Base-by-base conservation (phyloP, 768 basidiomycete species). In the Pilatotrama ljubarskyi region DNA sequence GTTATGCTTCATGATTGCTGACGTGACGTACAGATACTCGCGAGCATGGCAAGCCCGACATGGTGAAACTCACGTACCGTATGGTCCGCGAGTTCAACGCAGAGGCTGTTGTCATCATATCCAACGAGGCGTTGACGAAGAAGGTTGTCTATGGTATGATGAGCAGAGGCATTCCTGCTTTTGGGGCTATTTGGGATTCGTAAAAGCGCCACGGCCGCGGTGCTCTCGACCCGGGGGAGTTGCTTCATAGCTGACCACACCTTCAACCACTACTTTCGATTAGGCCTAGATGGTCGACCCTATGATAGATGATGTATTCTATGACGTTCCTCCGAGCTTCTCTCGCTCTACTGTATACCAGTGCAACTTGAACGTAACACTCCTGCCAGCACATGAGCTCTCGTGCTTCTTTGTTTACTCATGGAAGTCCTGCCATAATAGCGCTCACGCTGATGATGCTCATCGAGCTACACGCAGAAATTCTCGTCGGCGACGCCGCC, bases 111-210 rank as follows among this genome's bases (percentile, higher is more conserved):
- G 77, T 78, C 46, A 75, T 83, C 25, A 84, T 84, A 58, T 83
- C 82, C 36, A 84, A 85, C 65, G 80, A 80, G 64, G 79, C 74
- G 55, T 66, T 84, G 29, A 84, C 82, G 36, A 66, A 64, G 58
- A 66, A 64, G 60, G 74, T 84, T 13, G 82, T 83, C 15, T 84
- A 82, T 63, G 82, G 82, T 18, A 79, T 82, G 78, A 80, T 77
- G 75, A 81, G 78, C 64, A 66, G 82, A 56, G 82, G 82, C 8
- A 81, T 84, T 50, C 80, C 82, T 17, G 81, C 82, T 0, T 84
- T 82, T 58, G 82, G 82, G 20, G 80, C 82, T 10, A 83, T 83
- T 58, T 84, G 80, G 80, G 81, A 84, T 67, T 82, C 81, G 11
- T 83, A 42, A 66, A 10, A 32, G 5, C 5, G 10, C 29, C 10